A percentile compares a stretch with the other conserved stretches of the same genome.
phyloP scores from a whole-genome alignment of 106 monocot species.

The Posidonia australis region DNA sequence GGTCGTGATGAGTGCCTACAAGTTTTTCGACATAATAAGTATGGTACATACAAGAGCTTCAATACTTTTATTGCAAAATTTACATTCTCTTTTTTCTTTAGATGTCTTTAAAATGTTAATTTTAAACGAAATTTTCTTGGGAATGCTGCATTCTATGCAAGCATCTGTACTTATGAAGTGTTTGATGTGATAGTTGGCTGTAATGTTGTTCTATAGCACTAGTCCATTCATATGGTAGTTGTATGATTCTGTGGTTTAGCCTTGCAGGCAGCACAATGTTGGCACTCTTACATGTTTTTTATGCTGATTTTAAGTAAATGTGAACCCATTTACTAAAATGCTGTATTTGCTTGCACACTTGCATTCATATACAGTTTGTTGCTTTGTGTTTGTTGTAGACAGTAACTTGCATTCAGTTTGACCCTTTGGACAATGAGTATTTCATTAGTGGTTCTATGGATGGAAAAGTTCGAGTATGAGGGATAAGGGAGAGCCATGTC shows the following conservation, averaged over 20 bases:
- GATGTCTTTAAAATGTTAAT: too few species aligned
- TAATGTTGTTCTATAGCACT: neutral
- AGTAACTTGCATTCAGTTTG: slow-evolving; percentile 92
- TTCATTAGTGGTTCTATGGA: too few species aligned
- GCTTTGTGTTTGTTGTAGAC: neutral
- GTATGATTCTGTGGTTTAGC: too few species aligned
- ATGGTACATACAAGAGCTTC: slow-evolving; percentile 39
- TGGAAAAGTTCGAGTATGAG: slow-evolving; percentile 86
- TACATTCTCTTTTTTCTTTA: too few species aligned
- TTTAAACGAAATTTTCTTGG: too few species aligned
- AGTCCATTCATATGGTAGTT: too few species aligned
- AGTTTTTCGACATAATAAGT: slow-evolving; percentile 67
- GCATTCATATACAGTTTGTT: neutral
- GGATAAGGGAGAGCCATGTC: slow-evolving; percentile 39
- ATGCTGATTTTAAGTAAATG: too few species aligned
- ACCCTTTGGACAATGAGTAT: slow-evolving; percentile 54
- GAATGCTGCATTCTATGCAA: too few species aligned
- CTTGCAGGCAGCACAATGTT: neutral
- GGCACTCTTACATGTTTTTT: too few species aligned
- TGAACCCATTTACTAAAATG: neutral
- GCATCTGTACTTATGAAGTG: too few species aligned
- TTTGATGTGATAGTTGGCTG: neutral
- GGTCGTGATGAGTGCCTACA: slow-evolving; percentile 52
- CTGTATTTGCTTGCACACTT: neutral
- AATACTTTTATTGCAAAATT: too few species aligned